These are phyloP conservation scores for Bruguiera gymnorhiza DNA, from an alignment of 345 rosid genomes.

Conservation along the genomic window DNA sequence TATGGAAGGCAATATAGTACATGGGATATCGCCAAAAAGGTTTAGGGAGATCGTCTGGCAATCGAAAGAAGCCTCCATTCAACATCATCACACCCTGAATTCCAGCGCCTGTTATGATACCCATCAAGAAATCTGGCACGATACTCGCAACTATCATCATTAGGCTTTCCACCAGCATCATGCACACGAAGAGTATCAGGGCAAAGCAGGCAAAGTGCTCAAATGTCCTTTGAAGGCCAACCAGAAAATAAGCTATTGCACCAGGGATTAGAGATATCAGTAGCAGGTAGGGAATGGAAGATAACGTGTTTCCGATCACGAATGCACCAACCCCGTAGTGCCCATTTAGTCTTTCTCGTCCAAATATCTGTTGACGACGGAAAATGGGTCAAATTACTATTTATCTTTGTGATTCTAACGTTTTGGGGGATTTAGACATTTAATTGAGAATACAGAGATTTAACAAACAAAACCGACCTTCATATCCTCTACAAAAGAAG, in stretches of 20 bases:
- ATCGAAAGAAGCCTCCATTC: conserved; percentile 44
- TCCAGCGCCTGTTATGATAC: conserved; percentile 51
- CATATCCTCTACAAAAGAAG: conserved; percentile 52
- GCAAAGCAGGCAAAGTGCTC: conserved; percentile 43
- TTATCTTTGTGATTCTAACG: no score
- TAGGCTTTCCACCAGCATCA: conserved; percentile 49
- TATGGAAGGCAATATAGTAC: conserved; percentile 41
- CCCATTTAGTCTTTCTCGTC: conserved; percentile 53
- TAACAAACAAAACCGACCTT: conserved; percentile 14
- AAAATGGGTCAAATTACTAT: neutral
- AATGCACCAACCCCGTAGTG: conserved; percentile 49
- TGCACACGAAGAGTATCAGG: conserved; percentile 30
- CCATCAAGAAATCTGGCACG: conserved; percentile 54
- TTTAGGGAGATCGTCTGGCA: conserved; percentile 41
- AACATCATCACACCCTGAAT: conserved; percentile 52
- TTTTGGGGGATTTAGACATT: no score
- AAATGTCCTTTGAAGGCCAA: conserved; percentile 34
- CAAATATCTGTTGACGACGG: conserved; percentile 30
- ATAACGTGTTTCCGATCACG: conserved; percentile 47
- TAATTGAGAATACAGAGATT: no score
- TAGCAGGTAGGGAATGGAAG: conserved; percentile 41
- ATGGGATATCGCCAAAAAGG: conserved; percentile 47
- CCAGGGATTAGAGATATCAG: conserved; percentile 44
- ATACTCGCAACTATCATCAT: conserved; percentile 59
- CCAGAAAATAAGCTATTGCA: conserved; percentile 42